Conservation (phyloP, 2,329 filamentous ascomycete species). For the Penicillium sp. region DNA sequence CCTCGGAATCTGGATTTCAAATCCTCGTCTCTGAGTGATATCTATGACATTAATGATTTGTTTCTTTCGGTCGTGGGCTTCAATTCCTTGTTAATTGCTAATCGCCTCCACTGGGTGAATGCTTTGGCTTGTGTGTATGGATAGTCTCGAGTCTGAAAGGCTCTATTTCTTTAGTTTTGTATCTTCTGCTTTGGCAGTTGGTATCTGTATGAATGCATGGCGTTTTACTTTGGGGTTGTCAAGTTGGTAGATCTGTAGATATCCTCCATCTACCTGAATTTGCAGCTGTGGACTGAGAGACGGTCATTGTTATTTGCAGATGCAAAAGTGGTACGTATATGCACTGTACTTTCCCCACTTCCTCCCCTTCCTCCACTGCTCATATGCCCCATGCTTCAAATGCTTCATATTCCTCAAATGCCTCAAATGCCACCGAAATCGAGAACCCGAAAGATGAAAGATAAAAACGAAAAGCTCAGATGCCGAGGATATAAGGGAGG, state of each 20-base stretch:
- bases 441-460: not conserved
- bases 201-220: slow-evolving; percentile 4
- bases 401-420: not conserved
- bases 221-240: not conserved
- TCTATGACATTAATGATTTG: not conserved
- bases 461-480: not conserved
- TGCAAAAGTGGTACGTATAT: not conserved
- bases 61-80: not conserved
- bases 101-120: not conserved
- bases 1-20: not conserved
- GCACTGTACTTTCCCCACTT: no score
- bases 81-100: not conserved
- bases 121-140: not conserved
- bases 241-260: not conserved
- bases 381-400: not conserved
- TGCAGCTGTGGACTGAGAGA: not conserved
- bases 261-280: not conserved
- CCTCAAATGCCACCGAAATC: not conserved
- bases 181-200: not conserved
- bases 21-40: not conserved
- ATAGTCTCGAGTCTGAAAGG: not conserved
- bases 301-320: not conserved
- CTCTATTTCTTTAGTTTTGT: not conserved
- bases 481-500: not conserved
- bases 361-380: not conserved